Percentiles rank a stretch among this genome's conserved stretches.
These are phyloP conservation scores for Moniliophthora roreri DNA, from an alignment of 1,284 basidiomycete species.

Conservation along the genomic window DNA sequence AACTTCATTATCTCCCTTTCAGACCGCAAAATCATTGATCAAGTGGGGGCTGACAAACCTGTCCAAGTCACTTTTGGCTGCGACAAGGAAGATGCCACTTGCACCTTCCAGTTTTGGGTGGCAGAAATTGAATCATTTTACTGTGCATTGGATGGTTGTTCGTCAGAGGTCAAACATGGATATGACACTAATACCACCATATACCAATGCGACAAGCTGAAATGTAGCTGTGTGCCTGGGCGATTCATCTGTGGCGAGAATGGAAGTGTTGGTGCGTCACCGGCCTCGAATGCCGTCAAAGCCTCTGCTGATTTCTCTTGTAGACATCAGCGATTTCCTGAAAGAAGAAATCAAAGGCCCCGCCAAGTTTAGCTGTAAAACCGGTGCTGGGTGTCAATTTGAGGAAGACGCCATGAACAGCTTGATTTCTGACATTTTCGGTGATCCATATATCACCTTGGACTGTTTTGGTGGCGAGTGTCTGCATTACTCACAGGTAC, in stretches of 20 bases:
- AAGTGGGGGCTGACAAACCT: constrained; percentile 76
- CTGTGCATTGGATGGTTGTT: constrained; percentile 78
- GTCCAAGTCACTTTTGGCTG: constrained; percentile 97
- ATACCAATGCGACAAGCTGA: constrained; percentile 81
- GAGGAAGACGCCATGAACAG: constrained; percentile 97
- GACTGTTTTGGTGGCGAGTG: constrained; percentile 91
- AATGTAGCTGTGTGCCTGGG: constrained; percentile 90
- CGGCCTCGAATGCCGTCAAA: constrained; percentile 1
- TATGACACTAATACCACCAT: constrained; percentile 73
- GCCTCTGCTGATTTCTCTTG: background rate
- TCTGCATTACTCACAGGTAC: constrained; percentile 90
- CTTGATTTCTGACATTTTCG: constrained; percentile 92
- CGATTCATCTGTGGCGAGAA: constrained; percentile 95
- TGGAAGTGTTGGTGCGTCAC: constrained; percentile 83
- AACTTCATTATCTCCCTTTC: constrained; percentile 12
- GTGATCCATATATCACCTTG: constrained; percentile 87
- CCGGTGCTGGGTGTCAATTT: constrained; percentile 79
- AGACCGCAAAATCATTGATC: constrained; percentile 90
- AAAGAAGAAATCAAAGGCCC: constrained; percentile 90
- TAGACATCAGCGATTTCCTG: constrained; percentile 95
- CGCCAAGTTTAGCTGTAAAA: constrained; percentile 82
- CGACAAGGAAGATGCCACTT: constrained; percentile 57
- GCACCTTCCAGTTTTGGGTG: constrained; percentile 98
- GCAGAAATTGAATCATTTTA: constrained; percentile 94
- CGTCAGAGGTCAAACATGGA: constrained; percentile 46